A percentile compares a stretch with the other conserved stretches of the same genome.
phyloP scores from a whole-genome alignment of 2,329 filamentous ascomycete species.

The Hypocreales sp. region DNA sequence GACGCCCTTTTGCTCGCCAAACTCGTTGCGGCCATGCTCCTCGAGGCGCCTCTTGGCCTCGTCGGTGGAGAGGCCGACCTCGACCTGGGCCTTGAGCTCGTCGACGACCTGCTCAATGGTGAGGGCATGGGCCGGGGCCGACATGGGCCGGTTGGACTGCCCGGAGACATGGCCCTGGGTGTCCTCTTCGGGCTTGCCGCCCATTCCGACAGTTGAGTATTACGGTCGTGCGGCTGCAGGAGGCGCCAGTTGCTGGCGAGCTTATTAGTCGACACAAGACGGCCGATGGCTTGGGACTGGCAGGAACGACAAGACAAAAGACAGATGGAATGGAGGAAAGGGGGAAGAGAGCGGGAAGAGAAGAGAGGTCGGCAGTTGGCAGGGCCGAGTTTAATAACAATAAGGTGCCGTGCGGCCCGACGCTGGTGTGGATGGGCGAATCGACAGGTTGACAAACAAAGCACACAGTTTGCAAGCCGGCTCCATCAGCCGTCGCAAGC shows the following conservation, averaged over 20 bases:
- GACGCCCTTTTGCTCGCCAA: constrained; percentile 44
- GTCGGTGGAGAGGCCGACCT: constrained; percentile 38
- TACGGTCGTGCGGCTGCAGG: no score
- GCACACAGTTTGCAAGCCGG: no score
- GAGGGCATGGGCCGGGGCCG: constrained; percentile 47
- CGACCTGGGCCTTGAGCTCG: constrained; percentile 38
- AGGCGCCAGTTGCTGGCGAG: no score
- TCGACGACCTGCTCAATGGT: constrained; percentile 32
- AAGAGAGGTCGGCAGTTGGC: background rate
- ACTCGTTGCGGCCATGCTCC: constrained; percentile 45
- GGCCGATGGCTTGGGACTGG: no score
- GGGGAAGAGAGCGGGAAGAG: background rate
- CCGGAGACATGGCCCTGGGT: constrained; percentile 16
- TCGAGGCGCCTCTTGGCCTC: constrained; percentile 40
- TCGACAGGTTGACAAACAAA: no score
- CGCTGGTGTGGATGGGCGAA: background rate
- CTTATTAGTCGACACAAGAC: no score
- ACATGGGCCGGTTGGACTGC: constrained; percentile 34
- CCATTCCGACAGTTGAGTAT: no score
- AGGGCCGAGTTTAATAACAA: background rate
- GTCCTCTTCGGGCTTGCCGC: constrained; percentile 9
- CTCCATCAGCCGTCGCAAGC: background rate
- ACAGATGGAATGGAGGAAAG: no score
- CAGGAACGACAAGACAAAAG: no score
- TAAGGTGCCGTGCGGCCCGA: background rate